Evolutionary conservation across 2,329 filamentous ascomycete species (phyloP).

Genomic region (Fusarium oligoseptatum): DNA sequence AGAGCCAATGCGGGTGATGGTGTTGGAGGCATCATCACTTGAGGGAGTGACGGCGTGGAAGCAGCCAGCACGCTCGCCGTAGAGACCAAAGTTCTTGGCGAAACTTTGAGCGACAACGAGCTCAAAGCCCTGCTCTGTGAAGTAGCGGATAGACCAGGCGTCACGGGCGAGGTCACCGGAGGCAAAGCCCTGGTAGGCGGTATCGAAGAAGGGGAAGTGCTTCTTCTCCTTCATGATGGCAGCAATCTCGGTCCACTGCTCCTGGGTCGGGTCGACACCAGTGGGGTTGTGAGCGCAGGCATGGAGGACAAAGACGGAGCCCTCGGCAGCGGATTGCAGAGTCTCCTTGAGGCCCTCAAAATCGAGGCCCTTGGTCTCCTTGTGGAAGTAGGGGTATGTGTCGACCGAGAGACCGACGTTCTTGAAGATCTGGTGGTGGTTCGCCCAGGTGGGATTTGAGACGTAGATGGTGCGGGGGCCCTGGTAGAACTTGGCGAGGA

Average conservation of each 20-base stretch:
- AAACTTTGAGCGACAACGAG: constrained; percentile 92
- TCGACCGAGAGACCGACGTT: constrained; percentile 86
- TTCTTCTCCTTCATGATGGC: constrained; percentile 79
- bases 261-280: constrained; percentile 91
- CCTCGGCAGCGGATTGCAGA: constrained; percentile 78
- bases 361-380: constrained; percentile 89
- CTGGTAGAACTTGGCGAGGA: constrained; percentile 92
- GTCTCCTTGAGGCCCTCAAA: constrained; percentile 87
- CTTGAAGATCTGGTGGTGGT: constrained; percentile 98
- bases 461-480: constrained; percentile 85
- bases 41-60: constrained; percentile 93
- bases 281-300: constrained; percentile 99
- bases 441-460: constrained; percentile 96
- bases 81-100: constrained; percentile 98
- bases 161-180: constrained; percentile 89
- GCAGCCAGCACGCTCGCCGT: constrained; percentile 94
- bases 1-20: constrained; percentile 77
- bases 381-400: constrained; percentile 94
- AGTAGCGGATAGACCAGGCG: constrained; percentile 93
- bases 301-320: constrained; percentile 91
- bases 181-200: constrained; percentile 97
- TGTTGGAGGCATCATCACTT: constrained; percentile 73
- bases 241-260: constrained; percentile 95
- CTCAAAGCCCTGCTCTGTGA: constrained; percentile 91
- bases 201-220: constrained; percentile 99